phyloP scores from a whole-genome alignment of 2,329 filamentous ascomycete genomes.

The Pseudocercospora macadamiae region DNA sequence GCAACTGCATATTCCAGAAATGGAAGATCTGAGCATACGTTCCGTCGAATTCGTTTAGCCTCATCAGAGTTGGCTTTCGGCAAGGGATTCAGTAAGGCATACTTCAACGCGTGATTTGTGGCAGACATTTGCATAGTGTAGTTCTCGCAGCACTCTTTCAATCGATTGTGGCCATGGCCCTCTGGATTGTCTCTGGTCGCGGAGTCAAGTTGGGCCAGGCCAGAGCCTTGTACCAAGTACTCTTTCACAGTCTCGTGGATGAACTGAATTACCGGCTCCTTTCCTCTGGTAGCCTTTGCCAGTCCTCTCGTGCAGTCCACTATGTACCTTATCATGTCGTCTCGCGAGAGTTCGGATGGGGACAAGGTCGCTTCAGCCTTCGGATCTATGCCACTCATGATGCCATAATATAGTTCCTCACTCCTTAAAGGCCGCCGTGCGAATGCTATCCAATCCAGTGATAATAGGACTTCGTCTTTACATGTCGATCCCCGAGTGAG shows the following conservation, averaged over 20 bases:
- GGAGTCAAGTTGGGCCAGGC: neutral
- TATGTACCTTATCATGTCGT: conserved; percentile 41
- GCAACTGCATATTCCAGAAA: neutral
- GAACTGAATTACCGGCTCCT: conserved; percentile 51
- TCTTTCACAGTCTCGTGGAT: conserved; percentile 54
- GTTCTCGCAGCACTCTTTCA: neutral
- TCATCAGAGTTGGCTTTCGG: neutral
- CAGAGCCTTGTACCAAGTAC: neutral
- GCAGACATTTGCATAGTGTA: neutral
- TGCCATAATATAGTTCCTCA: conserved; percentile 51
- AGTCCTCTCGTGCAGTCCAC: conserved; percentile 55
- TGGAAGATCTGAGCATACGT: neutral
- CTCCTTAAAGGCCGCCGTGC: conserved; percentile 48
- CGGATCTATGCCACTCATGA: conserved; percentile 36
- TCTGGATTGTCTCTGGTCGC: neutral
- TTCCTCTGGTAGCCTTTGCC: conserved; percentile 44
- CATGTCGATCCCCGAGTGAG: conserved; percentile 50
- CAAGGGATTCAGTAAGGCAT: no score
- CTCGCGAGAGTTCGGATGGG: conserved; percentile 10
- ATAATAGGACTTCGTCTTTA: conserved; percentile 47
- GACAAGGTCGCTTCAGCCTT: neutral
- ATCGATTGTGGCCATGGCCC: neutral
- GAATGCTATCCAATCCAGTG: conserved; percentile 58
- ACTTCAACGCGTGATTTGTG: no score
- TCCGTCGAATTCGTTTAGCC: no score